Evolutionary conservation across 2,329 filamentous ascomycete species (phyloP), one percentile per base, ranked within the genome.

Genomic region (Diplodia seriata): DNA sequence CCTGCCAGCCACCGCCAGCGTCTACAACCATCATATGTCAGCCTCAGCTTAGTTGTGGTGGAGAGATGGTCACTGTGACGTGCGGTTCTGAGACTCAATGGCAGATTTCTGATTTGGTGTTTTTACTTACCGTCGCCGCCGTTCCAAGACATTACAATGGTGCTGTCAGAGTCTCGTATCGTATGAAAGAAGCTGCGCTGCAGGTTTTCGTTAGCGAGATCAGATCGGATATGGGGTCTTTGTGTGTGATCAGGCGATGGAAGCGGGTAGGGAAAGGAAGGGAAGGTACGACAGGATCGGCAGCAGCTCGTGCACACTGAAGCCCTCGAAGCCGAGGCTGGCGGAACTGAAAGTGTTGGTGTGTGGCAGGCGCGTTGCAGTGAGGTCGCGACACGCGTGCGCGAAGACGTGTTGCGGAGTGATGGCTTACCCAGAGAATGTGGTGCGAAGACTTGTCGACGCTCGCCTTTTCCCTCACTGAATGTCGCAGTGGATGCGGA

Each of bases 61-160:
- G 15, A 3, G 33, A 29, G 6, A n/a, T n/a, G 18, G 43, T 14
- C 7, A n/a, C 3, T 36, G 43, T 20, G 43, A 47, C 3, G 43
- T 9, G 9, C 8, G 29, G n/a, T 4, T 9, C n/a, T 7, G 43
- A 31, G n/a, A 29, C 43, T 15, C n/a, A 26, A 38, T n/a, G 26
- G 2, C 11, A 23, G 29, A 15, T n/a, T 18, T 3, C 4, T 11
- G 20, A 31, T 23, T 14, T 33, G 38, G 15, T 18, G 36, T 5
- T 6, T 38, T 7, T 2, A 51, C 43, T 50, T 51, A 63, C 59
- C 62, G 38, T 65, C 54, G 50, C 33, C 31, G 33, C n/a, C 29
- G 62, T 47, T 51, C 62, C 62, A 65, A 31, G 43, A 51, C 59
- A 63, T 63, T 29, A 36, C 36, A 2, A 20, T 53, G 20, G 9